Evolutionary conservation across 2,329 filamentous ascomycete species (phyloP), one percentile per base, ranked within the genome.

Genomic region (Colletotrichum tropicicola): DNA sequence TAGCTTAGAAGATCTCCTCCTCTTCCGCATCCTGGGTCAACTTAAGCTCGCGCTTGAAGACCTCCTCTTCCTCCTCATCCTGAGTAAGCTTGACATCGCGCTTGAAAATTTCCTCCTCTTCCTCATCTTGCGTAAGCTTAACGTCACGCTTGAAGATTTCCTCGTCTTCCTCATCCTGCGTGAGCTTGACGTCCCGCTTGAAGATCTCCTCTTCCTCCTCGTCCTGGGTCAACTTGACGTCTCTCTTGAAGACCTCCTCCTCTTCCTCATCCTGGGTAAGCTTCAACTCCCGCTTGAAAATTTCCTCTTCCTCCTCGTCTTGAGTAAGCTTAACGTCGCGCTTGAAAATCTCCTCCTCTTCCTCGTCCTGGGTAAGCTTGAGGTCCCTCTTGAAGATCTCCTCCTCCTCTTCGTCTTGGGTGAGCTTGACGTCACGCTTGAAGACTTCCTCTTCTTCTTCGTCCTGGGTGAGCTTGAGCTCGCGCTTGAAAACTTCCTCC

Each of bases 101-200:
- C 51, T 61, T 55, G 49, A 23, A 17, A 2, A 60, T 13, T 3
- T 60, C 57, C 21, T 60, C 57, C 8, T 60, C 32, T 10, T 61
- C 59, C 8, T 49, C 44, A 12, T 59, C 57, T 8, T 59, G 13
- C 13, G 25, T 23, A 3, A 44, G n/a, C 21, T 47, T 3, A 5
- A 35, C 28, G 6, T 62, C 35, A 2, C 44, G 15, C 44, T 57
- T 57, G 44, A 23, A n/a, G 2, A 57, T 17, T 3, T 62, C 55
- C 13, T 60, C 56, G 6, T 60, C 27, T 25, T 65, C 61, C 0
- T 41, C 28, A 12, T 56, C 53, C 9, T 56, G 41, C 1, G 41
- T 56, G 0, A 58, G 30, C 23, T 58, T 28, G 6, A 58, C 4
- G 3, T 58, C 54, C 21, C 54, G 43, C 54, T 58, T 48, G 4